A percentile compares a stretch with the other conserved stretches of the same genome.
phyloP scores from a whole-genome alignment of 768 basidiomycete species.

The Agaricus subrufescens region DNA sequence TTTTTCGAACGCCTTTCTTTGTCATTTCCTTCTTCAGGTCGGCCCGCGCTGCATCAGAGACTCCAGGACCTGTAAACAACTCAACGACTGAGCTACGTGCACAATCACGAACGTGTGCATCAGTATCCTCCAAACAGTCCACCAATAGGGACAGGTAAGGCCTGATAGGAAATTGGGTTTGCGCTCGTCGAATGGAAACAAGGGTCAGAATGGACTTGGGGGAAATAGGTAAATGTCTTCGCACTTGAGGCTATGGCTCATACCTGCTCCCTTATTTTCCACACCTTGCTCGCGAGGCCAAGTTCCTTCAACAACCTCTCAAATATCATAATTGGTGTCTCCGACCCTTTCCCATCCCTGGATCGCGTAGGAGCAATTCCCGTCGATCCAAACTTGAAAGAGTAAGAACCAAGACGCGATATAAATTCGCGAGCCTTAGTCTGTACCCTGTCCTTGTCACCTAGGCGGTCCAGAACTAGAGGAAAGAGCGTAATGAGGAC shows the following conservation, averaged over 20 bases:
- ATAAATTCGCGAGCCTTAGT: constrained; percentile 72
- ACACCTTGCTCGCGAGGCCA: constrained; percentile 76
- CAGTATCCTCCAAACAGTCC: constrained; percentile 84
- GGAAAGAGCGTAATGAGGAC: constrained; percentile 67
- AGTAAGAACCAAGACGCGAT: constrained; percentile 68
- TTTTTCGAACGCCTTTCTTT: constrained; percentile 83
- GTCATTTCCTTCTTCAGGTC: constrained; percentile 91
- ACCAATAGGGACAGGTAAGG: constrained; percentile 79
- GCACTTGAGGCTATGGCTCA: constrained; percentile 16
- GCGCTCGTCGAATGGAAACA: constrained; percentile 65
- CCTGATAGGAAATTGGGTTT: constrained; percentile 74
- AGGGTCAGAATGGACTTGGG: constrained; percentile 58
- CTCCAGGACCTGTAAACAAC: constrained; percentile 79
- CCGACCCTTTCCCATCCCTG: constrained; percentile 49
- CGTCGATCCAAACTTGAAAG: constrained; percentile 52
- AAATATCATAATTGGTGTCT: constrained; percentile 65
- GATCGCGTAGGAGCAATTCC: constrained; percentile 41
- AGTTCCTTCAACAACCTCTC: constrained; percentile 69
- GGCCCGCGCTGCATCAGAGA: constrained; percentile 81
- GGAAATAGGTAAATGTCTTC: not conserved
- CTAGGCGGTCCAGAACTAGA: constrained; percentile 73
- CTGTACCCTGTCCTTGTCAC: constrained; percentile 73
- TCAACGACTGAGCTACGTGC: constrained; percentile 77
- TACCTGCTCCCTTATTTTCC: constrained; percentile 86
- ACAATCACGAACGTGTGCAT: constrained; percentile 84